Percentiles rank a stretch among this genome's conserved stretches.
phyloP scores from a whole-genome alignment of 495 filamentous ascomycete species.

The Podospora didyma region DNA sequence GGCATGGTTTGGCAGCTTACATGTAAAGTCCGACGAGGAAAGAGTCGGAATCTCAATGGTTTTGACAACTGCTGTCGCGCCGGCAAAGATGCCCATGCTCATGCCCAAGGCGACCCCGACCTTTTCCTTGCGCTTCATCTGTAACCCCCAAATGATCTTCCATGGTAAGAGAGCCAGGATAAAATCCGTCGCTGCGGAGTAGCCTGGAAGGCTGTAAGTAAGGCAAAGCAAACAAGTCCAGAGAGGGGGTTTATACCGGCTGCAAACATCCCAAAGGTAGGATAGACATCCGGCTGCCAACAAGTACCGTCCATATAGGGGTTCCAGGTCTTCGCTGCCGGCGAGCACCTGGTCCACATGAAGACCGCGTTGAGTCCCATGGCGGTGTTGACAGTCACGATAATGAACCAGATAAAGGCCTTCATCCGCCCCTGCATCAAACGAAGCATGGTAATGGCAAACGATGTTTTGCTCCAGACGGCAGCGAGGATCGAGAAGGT shows the following conservation, averaged over 20 bases:
- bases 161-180: slow-evolving; percentile 32
- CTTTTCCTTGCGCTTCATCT: slow-evolving; percentile 35
- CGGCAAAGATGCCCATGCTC: slow-evolving; percentile 37
- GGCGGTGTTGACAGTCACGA: slow-evolving; percentile 29
- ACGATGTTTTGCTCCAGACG: slow-evolving; percentile 36
- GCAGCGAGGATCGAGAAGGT: slow-evolving; percentile 28
- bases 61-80: slow-evolving; percentile 26
- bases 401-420: slow-evolving; percentile 26
- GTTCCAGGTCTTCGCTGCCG: slow-evolving; percentile 30
- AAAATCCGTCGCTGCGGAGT: slow-evolving; percentile 34
- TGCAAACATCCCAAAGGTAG: slow-evolving; percentile 24
- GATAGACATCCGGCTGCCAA: slow-evolving; percentile 20
- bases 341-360: slow-evolving; percentile 31
- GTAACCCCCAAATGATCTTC: slow-evolving; percentile 28
- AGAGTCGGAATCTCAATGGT: slow-evolving; percentile 23
- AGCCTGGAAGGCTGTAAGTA: slow-evolving; percentile 13
- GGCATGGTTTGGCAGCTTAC: slow-evolving; percentile 8
- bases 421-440: slow-evolving; percentile 16
- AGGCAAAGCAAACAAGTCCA: neutral
- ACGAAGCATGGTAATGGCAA: slow-evolving; percentile 31
- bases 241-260: slow-evolving; percentile 14
- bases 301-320: slow-evolving; percentile 25
- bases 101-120: slow-evolving; percentile 36
- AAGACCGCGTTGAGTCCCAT: slow-evolving; percentile 32
- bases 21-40: slow-evolving; percentile 22